Base-by-base conservation (phyloP, 2,329 filamentous ascomycete species). In the Gremmenia infestans region DNA sequence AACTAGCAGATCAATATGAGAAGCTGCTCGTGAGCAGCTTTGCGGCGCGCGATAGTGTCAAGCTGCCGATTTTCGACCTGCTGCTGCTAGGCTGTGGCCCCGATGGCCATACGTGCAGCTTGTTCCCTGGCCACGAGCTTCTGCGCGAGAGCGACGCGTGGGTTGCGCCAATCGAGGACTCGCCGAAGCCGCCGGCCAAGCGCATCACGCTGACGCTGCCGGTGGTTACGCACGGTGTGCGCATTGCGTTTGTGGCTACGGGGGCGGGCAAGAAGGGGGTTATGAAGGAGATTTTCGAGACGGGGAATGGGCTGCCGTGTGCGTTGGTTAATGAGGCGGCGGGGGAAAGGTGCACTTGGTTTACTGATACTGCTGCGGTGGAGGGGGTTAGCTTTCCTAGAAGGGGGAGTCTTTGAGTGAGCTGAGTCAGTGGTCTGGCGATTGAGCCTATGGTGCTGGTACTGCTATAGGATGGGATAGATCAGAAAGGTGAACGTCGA, bases 61-160 rank as follows among this genome's bases (percentile, higher is more conserved):
- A 91, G 73, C 79, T 97, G 47, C 94, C 94, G 65, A 88, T 96
- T 69, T 99, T 97, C 72, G 94, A 99, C 72, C 82, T 99, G 52
- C 80, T 99, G 54, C 83, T 99, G 43, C 85, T 99, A 43, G 94
- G 94, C 67, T 96, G 90, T 71, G 94, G 94, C 0, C 93, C 94
- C 14, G 94, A 97, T 72, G 94, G 94, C 52, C 94, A 99, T 77
- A 97, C 94, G 36, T 97, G 94, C 85, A 94, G 88, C 66, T 79
- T 99, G 52, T 99, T 99, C 79, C 94, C 94, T 5, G 88, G 87
- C 54, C 93, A 97, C 71, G 82, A 87, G 56, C 81, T 97, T 53
- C 81, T 97, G 63, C 85, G 91, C 62, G 93, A 97, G 76, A 83
- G 83, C 37, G 87, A 86, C 67, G 91, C 93, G 53, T 99, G 94